phyloP scores from a whole-genome alignment of 1,139 yeast genomes.

The Trichomonascaceae sp. region DNA sequence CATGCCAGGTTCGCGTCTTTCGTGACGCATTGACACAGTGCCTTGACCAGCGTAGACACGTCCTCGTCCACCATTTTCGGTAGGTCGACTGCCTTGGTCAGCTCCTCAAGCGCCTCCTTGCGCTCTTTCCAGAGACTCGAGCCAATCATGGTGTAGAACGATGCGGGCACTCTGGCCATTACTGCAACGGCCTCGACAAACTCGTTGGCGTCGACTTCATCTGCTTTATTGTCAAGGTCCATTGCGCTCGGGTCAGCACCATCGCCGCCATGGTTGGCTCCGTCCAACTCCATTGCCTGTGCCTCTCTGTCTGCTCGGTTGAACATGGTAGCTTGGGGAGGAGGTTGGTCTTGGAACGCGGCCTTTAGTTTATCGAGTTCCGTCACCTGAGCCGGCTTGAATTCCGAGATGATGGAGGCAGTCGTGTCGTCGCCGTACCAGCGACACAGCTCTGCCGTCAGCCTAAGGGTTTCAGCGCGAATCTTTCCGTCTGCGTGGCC shows the following conservation, averaged over 20 bases:
- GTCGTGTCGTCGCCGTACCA: slow-evolving; percentile 66
- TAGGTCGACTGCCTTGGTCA: slow-evolving; percentile 35
- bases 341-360: slow-evolving; percentile 32
- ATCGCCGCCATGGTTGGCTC: slow-evolving; percentile 20
- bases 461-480: slow-evolving; percentile 59
- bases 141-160: slow-evolving; percentile 40
- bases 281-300: slow-evolving; percentile 21
- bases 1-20: slow-evolving; percentile 88
- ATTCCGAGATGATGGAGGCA: slow-evolving; percentile 46
- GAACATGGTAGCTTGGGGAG: slow-evolving; percentile 44
- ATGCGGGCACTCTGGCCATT: slow-evolving; percentile 49
- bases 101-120: slow-evolving; percentile 70
- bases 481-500: slow-evolving; percentile 83
- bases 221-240: slow-evolving; percentile 18
- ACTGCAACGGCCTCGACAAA: slow-evolving; percentile 48
- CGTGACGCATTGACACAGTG: slow-evolving; percentile 51
- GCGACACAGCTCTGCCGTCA: slow-evolving; percentile 58
- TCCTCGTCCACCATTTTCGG: slow-evolving; percentile 47
- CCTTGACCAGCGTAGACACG: slow-evolving; percentile 45
- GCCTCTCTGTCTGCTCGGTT: slow-evolving; percentile 39
- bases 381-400: slow-evolving; percentile 87
- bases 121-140: slow-evolving; percentile 86
- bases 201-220: slow-evolving; percentile 39
- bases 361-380: slow-evolving; percentile 65
- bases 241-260: slow-evolving; percentile 13